Percentiles rank a stretch among this genome's conserved stretches.
phyloP scores from a whole-genome alignment of 257 asterid genomes.

The Cruciata laevipes region DNA sequence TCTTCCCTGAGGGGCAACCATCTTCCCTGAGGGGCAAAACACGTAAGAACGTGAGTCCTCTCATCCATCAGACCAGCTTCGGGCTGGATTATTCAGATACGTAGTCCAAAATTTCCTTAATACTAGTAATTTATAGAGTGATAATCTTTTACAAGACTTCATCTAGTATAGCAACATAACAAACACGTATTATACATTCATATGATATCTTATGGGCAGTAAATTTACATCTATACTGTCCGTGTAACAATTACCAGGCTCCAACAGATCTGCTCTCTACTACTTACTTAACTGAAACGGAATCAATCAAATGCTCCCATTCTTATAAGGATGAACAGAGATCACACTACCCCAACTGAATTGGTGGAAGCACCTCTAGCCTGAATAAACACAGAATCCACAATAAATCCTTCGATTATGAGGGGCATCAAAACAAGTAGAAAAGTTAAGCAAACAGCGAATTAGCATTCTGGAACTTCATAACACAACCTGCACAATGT shows the following conservation, averaged over 20 bases:
- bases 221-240: slow-evolving; percentile 7
- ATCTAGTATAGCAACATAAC: background rate
- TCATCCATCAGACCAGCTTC: background rate
- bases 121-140: no score
- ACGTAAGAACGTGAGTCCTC: background rate
- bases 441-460: background rate
- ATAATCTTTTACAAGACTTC: background rate
- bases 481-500: background rate
- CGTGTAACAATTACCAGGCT: slow-evolving; percentile 8
- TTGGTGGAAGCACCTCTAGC: background rate
- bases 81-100: background rate
- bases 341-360: slow-evolving; percentile 2
- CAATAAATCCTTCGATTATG: background rate
- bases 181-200: background rate
- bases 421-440: background rate
- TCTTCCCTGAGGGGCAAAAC: no score
- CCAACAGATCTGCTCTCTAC: slow-evolving; percentile 13
- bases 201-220: background rate
- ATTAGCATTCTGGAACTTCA: background rate
- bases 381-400: slow-evolving; percentile 12
- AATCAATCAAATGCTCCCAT: background rate
- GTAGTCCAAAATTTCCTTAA: background rate
- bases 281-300: slow-evolving; percentile 8
- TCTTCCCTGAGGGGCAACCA: background rate
- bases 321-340: background rate